Evolutionary conservation across 2,329 filamentous ascomycete species (phyloP).

Genomic region (Paecilomyces niveus): DNA sequence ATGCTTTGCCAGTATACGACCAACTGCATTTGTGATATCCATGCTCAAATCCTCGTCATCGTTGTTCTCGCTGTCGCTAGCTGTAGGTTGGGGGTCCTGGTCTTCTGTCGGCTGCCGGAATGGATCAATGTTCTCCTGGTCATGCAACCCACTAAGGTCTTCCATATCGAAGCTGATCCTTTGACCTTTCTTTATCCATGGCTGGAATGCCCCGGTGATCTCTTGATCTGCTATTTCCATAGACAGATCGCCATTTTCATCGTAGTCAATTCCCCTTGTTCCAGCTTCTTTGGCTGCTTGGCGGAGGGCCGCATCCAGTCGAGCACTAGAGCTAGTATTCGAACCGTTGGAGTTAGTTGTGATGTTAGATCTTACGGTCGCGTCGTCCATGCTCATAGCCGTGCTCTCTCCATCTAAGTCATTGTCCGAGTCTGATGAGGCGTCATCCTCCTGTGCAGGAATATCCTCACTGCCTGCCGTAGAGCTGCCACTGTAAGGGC

Average conservation of each 20-base stretch:
- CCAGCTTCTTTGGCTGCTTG: constrained; percentile 69
- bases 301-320: constrained; percentile 69
- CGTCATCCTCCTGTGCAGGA: constrained; percentile 30
- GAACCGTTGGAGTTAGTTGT: constrained; percentile 52
- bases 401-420: constrained; percentile 60
- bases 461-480: constrained; percentile 38
- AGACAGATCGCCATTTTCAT: constrained; percentile 61
- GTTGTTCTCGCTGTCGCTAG: constrained; percentile 40
- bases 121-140: constrained; percentile 40
- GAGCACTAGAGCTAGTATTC: constrained; percentile 60
- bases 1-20: constrained; percentile 60
- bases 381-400: constrained; percentile 75
- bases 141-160: constrained; percentile 33
- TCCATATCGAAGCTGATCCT: constrained; percentile 36
- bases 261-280: constrained; percentile 58
- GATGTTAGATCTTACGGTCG: constrained; percentile 60
- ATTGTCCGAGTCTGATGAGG: constrained; percentile 43
- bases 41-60: constrained; percentile 73
- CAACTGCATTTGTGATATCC: constrained; percentile 82
- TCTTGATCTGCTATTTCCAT: constrained; percentile 68
- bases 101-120: constrained; percentile 13
- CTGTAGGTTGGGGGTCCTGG: constrained; percentile 8
- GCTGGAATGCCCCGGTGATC: constrained; percentile 43
- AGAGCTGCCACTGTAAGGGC: constrained; percentile 62
- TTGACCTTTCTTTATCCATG: constrained; percentile 40